Percentiles rank a stretch among this genome's conserved stretches.
These are phyloP conservation scores for Ascochyta clinopodiicola DNA, from an alignment of 2,329 filamentous ascomycete genomes.

Conservation along the genomic window DNA sequence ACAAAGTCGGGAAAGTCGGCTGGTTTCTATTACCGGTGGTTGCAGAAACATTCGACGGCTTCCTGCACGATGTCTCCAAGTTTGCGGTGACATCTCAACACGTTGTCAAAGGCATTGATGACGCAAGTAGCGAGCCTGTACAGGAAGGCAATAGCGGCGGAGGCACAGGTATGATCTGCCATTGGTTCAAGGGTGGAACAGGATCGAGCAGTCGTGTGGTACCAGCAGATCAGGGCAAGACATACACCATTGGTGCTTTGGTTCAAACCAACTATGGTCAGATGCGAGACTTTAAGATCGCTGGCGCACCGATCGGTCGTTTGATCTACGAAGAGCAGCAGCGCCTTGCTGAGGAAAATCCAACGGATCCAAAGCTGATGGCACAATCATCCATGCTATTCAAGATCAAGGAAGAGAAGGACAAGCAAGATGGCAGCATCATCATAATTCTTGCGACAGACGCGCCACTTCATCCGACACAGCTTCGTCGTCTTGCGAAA, in stretches of 20 bases:
- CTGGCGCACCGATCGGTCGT: slow-evolving; percentile 67
- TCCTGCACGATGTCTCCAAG: slow-evolving; percentile 63
- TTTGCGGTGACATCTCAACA: slow-evolving; percentile 63
- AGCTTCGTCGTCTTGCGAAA: slow-evolving; percentile 65
- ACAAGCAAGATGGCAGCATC: slow-evolving; percentile 68
- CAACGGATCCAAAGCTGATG: slow-evolving; percentile 33
- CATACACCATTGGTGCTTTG: slow-evolving; percentile 67
- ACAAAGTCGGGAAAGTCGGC: slow-evolving; percentile 53
- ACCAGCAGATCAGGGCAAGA: slow-evolving; percentile 32
- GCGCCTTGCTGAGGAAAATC: slow-evolving; percentile 44
- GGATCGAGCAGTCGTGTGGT: slow-evolving; percentile 67
- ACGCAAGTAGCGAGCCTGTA: slow-evolving; percentile 59
- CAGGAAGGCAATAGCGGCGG: slow-evolving; percentile 69
- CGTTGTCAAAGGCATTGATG: slow-evolving; percentile 61
- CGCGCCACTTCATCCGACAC: slow-evolving; percentile 64
- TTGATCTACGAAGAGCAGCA: slow-evolving; percentile 58
- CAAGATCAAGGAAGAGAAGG: slow-evolving; percentile 47
- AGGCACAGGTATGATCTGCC: slow-evolving; percentile 72
- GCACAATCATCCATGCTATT: slow-evolving; percentile 38
- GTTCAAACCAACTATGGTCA: slow-evolving; percentile 72
- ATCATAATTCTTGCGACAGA: slow-evolving; percentile 68
- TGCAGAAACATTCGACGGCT: slow-evolving; percentile 69
- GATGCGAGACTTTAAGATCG: slow-evolving; percentile 62
- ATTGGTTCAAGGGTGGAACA: slow-evolving; percentile 71
- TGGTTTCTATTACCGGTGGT: slow-evolving; percentile 65